A percentile compares a stretch with the other conserved stretches of the same genome.
These are phyloP conservation scores for Daldinia vernicosa DNA, from an alignment of 495 filamentous ascomycete species.

Conservation along the genomic window DNA sequence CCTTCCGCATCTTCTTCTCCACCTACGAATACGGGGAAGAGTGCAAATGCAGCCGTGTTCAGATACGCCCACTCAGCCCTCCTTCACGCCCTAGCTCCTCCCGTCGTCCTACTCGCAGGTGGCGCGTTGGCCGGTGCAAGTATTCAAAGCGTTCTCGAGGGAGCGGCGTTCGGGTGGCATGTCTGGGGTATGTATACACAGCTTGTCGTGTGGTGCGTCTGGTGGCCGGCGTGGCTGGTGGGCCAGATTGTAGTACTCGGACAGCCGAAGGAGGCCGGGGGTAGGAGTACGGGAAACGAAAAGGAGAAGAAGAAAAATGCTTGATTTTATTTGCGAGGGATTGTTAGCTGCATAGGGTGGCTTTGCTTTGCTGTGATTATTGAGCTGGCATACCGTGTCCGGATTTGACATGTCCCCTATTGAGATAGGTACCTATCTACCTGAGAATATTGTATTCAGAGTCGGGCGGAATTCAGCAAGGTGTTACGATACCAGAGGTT, in stretches of 20 bases:
- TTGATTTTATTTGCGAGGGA: slow-evolving; percentile 19
- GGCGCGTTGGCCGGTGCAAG: slow-evolving; percentile 61
- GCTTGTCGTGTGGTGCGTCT: slow-evolving; percentile 94
- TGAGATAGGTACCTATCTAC: neutral
- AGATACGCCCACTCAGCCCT: slow-evolving; percentile 45
- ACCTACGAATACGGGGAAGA: neutral
- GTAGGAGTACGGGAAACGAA: neutral
- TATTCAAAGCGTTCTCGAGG: slow-evolving; percentile 67
- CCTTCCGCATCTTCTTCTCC: neutral
- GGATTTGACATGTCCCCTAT: neutral
- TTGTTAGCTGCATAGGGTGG: neutral
- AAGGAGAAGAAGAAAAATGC: slow-evolving; percentile 47
- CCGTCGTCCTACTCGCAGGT: slow-evolving; percentile 65
- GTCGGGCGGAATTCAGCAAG: neutral
- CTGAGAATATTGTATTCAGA: neutral
- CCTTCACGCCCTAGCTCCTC: slow-evolving; percentile 71
- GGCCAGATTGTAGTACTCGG: slow-evolving; percentile 58
- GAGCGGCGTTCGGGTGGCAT: slow-evolving; percentile 89
- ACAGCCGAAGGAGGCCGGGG: slow-evolving; percentile 19
- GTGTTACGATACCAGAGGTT: neutral
- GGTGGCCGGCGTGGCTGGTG: slow-evolving; percentile 96
- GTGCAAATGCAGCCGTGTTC: neutral
- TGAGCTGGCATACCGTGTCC: neutral
- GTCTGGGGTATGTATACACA: slow-evolving; percentile 91
- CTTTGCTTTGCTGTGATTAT: neutral